Conservation (phyloP, 2,329 filamentous ascomycete genomes). For the Penicillium sp. region DNA sequence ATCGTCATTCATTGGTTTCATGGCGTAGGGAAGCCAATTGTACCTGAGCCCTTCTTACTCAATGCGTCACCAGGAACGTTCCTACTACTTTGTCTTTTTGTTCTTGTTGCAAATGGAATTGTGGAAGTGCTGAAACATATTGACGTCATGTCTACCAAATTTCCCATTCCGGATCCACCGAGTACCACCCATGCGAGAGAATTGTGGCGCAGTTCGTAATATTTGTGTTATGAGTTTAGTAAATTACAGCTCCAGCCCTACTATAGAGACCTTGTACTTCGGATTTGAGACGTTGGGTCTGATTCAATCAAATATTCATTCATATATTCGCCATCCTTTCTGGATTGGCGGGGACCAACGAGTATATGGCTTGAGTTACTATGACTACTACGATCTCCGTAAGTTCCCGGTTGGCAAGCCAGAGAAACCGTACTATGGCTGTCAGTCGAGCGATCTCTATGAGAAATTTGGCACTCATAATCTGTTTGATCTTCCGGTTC, state of each 20-base stretch:
- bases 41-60: slow-evolving; percentile 11
- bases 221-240: not conserved
- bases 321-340: too few species aligned
- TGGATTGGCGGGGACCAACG: too few species aligned
- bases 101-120: not conserved
- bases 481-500: too few species aligned
- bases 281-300: not conserved
- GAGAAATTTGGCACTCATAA: too few species aligned
- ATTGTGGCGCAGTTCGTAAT: slow-evolving; percentile 21
- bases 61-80: slow-evolving; percentile 15
- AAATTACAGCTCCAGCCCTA: slow-evolving; percentile 17
- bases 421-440: too few species aligned
- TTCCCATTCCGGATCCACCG: slow-evolving; percentile 14
- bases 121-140: slow-evolving; percentile 17
- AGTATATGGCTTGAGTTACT: too few species aligned
- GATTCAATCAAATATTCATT: too few species aligned
- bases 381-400: too few species aligned
- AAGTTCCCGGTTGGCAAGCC: too few species aligned
- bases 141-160: slow-evolving; percentile 25
- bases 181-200: slow-evolving; percentile 16
- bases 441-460: too few species aligned
- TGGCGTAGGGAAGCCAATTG: not conserved
- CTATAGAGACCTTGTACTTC: not conserved
- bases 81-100: not conserved
- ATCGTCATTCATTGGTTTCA: slow-evolving; percentile 1